Percentiles rank a stretch among this genome's conserved stretches.
Evolutionary conservation across 164 flowering plant genomes (phyloP).

Genomic region (Taxillus chinensis): DNA sequence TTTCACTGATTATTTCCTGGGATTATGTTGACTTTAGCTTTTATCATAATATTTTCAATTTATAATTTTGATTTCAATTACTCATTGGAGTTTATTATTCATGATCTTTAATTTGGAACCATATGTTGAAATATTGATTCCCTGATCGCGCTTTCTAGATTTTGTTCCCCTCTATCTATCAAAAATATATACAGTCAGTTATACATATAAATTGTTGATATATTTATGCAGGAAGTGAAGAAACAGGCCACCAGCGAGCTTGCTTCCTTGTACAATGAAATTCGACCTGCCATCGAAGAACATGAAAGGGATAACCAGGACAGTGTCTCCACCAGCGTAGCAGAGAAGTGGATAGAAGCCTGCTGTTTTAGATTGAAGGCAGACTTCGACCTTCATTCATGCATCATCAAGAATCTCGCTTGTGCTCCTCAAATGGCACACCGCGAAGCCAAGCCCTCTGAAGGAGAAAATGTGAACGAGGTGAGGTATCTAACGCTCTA

Average conservation of each 20-base stretch:
- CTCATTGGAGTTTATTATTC: neutral
- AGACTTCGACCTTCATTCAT: slow-evolving; percentile 59
- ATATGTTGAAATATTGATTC: no score
- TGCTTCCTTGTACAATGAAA: slow-evolving; percentile 58
- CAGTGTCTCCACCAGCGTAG: slow-evolving; percentile 63
- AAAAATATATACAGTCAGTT: no score
- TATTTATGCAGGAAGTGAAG: slow-evolving; percentile 42
- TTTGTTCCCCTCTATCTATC: no score
- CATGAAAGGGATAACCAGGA: slow-evolving; percentile 85
- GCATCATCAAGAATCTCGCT: slow-evolving; percentile 45
- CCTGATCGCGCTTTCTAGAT: no score
- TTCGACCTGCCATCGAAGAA: slow-evolving; percentile 81
- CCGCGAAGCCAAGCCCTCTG: slow-evolving; percentile 11
- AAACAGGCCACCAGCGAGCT: slow-evolving; percentile 44
- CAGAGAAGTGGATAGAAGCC: slow-evolving; percentile 88
- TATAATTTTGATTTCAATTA: neutral
- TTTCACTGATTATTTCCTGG: neutral
- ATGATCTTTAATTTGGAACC: no score
- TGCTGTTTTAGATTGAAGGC: slow-evolving; percentile 61
- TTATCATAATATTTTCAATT: neutral
- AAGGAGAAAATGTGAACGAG: slow-evolving; percentile 12
- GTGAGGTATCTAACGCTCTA: slow-evolving; percentile 14
- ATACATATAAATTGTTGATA: no score
- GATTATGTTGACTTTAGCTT: neutral
- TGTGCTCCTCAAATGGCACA: slow-evolving; percentile 24